Evolutionary conservation across 768 basidiomycete species (phyloP).

Genomic region (Mycena alexandri): DNA sequence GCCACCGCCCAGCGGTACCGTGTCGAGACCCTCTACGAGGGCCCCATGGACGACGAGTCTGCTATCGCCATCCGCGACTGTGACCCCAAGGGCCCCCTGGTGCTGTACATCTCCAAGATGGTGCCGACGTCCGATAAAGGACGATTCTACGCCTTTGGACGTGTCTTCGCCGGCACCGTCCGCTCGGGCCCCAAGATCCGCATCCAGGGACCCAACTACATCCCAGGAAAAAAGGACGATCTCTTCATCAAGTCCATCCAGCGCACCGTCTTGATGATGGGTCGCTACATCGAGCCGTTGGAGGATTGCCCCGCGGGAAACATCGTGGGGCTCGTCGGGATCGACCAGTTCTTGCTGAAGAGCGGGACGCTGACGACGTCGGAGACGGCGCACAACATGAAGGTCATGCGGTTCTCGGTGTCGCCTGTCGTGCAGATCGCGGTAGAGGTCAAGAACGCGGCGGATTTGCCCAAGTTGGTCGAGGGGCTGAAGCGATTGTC

Average conservation of each 20-base stretch:
- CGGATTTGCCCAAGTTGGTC: slow-evolving; percentile 98
- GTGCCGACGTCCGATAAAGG: slow-evolving; percentile 99
- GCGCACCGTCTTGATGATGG: slow-evolving; percentile 99
- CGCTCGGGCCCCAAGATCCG: slow-evolving; percentile 98
- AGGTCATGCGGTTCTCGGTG: slow-evolving; percentile 99
- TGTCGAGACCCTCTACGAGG: slow-evolving; percentile 99
- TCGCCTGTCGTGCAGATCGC: slow-evolving; percentile 99
- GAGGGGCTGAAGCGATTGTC: slow-evolving; percentile 99
- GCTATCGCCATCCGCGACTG: slow-evolving; percentile 99
- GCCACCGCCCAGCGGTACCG: slow-evolving; percentile 98
- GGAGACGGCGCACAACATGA: slow-evolving; percentile 99
- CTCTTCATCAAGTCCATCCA: slow-evolving; percentile 98
- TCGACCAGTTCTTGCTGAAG: slow-evolving; percentile 99
- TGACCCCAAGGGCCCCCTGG: slow-evolving; percentile 95
- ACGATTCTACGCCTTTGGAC: slow-evolving; percentile 99
- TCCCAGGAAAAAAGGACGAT: slow-evolving; percentile 99
- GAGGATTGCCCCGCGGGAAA: slow-evolving; percentile 99
- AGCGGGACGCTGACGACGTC: slow-evolving; percentile 97
- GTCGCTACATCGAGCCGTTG: slow-evolving; percentile 97
- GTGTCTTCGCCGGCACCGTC: slow-evolving; percentile 99
- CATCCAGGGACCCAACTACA: slow-evolving; percentile 99
- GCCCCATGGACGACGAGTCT: slow-evolving; percentile 99
- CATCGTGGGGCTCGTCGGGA: slow-evolving; percentile 98
- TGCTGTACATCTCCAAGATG: slow-evolving; percentile 99
- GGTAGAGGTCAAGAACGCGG: slow-evolving; percentile 99